Evolutionary conservation across 768 basidiomycete genomes (phyloP).

Genomic region (Lanmaoa pseudosensibilis): DNA sequence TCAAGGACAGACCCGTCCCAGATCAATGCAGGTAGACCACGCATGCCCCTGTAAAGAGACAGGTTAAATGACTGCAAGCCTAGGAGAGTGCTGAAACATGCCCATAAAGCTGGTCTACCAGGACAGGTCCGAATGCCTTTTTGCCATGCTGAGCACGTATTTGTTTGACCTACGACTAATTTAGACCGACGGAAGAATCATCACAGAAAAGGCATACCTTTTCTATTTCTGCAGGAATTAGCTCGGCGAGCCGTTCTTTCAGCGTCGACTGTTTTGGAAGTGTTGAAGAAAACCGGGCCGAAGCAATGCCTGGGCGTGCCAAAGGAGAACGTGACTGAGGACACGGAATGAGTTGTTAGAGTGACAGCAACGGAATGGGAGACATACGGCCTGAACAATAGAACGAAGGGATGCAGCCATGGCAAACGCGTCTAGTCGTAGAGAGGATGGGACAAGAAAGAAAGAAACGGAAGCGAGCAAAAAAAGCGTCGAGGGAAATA

Average conservation of each 20-base stretch:
- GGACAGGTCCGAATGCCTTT: constrained; percentile 89
- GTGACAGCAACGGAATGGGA: constrained; percentile 18
- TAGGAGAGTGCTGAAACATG: constrained; percentile 24
- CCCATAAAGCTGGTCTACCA: constrained; percentile 92
- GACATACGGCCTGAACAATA: constrained; percentile 35
- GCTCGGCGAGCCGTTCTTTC: constrained; percentile 90
- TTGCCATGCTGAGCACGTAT: constrained; percentile 85
- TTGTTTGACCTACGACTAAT: constrained; percentile 63
- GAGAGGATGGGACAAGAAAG: neutral
- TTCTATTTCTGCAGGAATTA: constrained; percentile 81
- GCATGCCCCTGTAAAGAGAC: constrained; percentile 63
- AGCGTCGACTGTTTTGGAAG: constrained; percentile 69
- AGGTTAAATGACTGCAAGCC: constrained; percentile 6
- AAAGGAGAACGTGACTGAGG: constrained; percentile 50
- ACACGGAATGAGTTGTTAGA: neutral
- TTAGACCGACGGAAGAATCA: constrained; percentile 4
- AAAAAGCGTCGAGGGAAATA: constrained; percentile 25
- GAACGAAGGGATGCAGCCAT: constrained; percentile 48
- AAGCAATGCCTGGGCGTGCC: constrained; percentile 44
- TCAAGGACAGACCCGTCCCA: constrained; percentile 99
- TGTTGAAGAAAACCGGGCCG: constrained; percentile 65
- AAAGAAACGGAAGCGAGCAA: neutral
- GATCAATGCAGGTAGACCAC: constrained; percentile 88
- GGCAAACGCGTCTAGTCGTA: constrained; percentile 7
- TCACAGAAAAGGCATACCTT: constrained; percentile 24